Percentiles rank a stretch among this genome's conserved stretches.
Evolutionary conservation across 2,329 filamentous ascomycete species (phyloP).

Genomic region (Trichophyton schoenleinii): DNA sequence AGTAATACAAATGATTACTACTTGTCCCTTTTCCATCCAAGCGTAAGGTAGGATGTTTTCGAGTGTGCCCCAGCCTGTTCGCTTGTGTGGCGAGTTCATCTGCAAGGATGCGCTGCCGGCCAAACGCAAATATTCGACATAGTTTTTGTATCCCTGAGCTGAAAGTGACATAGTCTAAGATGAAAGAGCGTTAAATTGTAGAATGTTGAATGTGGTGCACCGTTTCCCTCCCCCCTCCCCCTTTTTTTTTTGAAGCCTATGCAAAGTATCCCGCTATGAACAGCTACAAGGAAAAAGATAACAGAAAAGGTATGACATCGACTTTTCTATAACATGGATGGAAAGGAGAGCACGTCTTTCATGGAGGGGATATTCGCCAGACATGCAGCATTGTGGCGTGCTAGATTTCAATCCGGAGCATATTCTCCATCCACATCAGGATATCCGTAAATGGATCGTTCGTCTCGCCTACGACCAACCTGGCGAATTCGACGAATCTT

Average conservation of each 20-base stretch:
- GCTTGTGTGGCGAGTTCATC: not conserved
- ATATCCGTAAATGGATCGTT: slow-evolving; percentile 19
- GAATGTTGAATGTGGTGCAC: not conserved
- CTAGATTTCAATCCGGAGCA: slow-evolving; percentile 19
- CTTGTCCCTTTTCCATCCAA: not conserved
- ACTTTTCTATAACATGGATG: not conserved
- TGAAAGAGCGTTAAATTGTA: not conserved
- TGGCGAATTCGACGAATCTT: slow-evolving; percentile 40
- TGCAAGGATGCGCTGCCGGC: not conserved
- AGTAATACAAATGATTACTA: not conserved
- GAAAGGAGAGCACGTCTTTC: not conserved
- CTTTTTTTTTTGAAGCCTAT: not conserved
- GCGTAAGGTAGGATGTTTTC: not conserved
- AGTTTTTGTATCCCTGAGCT: not conserved
- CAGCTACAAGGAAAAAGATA: not conserved
- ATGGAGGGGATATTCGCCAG: not conserved
- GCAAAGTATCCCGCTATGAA: not conserved
- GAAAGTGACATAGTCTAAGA: not conserved
- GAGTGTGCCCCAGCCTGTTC: not conserved
- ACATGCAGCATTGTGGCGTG: slow-evolving; percentile 24
- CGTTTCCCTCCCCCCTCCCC: not conserved
- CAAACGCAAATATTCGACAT: not conserved
- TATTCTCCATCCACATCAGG: slow-evolving; percentile 25
- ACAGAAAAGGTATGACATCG: not conserved
- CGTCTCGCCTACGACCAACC: slow-evolving; percentile 34